Evolutionary conservation across 805 yeast genomes (phyloP).

Genomic region (Lachancea sp.): DNA sequence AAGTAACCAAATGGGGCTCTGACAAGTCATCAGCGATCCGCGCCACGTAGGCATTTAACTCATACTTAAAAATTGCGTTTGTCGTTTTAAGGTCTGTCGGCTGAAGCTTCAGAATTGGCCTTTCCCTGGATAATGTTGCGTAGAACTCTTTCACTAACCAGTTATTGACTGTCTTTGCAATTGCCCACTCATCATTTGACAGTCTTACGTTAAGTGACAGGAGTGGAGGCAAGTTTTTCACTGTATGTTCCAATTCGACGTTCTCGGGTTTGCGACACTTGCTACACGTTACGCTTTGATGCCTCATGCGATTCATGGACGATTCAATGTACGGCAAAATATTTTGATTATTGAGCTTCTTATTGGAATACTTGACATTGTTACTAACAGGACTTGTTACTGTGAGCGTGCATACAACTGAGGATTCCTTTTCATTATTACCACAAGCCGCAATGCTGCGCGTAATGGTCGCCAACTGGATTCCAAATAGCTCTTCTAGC

Average conservation of each 20-base stretch:
- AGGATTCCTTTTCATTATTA: conserved; percentile 18
- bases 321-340: conserved; percentile 56
- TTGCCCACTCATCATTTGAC: conserved; percentile 47
- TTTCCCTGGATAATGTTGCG: conserved; percentile 36
- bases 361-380: conserved; percentile 25
- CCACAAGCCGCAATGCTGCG: conserved; percentile 23
- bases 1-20: conserved; percentile 53
- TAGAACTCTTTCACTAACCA: conserved; percentile 64
- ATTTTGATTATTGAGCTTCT: conserved; percentile 33
- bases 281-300: conserved; percentile 48
- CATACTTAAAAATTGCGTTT: conserved; percentile 42
- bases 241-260: conserved; percentile 46
- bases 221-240: conserved; percentile 57
- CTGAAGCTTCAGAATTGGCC: conserved; percentile 33
- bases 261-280: conserved; percentile 46
- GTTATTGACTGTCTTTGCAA: conserved; percentile 42
- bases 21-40: conserved; percentile 53
- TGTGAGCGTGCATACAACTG: conserved; percentile 22
- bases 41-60: conserved; percentile 63
- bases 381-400: conserved; percentile 27
- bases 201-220: conserved; percentile 56
- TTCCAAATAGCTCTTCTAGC: conserved; percentile 30
- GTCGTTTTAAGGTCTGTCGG: conserved; percentile 26
- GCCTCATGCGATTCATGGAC: conserved; percentile 47
- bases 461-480: conserved; percentile 18